Conservation (phyloP, 768 basidiomycete genomes). For the Pleurotus giganteus region DNA sequence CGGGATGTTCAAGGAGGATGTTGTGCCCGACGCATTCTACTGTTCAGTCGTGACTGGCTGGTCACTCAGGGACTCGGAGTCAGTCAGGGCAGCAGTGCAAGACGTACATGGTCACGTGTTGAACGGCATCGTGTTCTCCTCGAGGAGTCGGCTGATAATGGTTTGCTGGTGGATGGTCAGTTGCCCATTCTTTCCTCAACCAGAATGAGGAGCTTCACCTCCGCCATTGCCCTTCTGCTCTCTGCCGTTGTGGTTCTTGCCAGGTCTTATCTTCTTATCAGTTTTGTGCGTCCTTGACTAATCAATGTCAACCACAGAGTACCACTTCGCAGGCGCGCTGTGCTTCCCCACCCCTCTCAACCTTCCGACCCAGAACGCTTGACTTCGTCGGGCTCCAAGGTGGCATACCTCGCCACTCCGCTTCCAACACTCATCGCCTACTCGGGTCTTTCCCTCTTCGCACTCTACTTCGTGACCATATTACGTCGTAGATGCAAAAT, state of each 20-base stretch:
- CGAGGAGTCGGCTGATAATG: constrained; percentile 2
- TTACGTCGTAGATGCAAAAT: constrained; percentile 5
- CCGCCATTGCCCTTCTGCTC: constrained; percentile 9
- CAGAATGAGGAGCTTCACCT: constrained; percentile 9
- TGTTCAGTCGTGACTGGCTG: too few relatives aligned
- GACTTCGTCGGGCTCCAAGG: not conserved
- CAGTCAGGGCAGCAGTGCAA: not conserved
- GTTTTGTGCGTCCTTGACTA: not conserved
- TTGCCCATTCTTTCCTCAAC: constrained; percentile 6
- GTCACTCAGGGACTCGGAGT: too few relatives aligned
- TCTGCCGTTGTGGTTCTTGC: constrained; percentile 6
- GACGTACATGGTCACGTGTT: constrained; percentile 10
- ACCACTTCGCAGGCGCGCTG: constrained; percentile 5
- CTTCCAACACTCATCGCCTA: constrained; percentile 4
- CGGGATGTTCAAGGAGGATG: too few relatives aligned
- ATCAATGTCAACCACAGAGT: not conserved
- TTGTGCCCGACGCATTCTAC: too few relatives aligned
- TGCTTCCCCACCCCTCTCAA: not conserved
- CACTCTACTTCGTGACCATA: not conserved
- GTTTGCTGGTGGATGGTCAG: constrained; percentile 5
- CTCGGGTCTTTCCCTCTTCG: constrained; percentile 7
- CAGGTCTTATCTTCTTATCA: not conserved
- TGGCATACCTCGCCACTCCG: not conserved
- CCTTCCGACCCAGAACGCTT: not conserved
- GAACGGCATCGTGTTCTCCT: constrained; percentile 5